These are phyloP conservation scores for Mycena olivaceomarginata DNA, from an alignment of 768 basidiomycete genomes.

Conservation along the genomic window DNA sequence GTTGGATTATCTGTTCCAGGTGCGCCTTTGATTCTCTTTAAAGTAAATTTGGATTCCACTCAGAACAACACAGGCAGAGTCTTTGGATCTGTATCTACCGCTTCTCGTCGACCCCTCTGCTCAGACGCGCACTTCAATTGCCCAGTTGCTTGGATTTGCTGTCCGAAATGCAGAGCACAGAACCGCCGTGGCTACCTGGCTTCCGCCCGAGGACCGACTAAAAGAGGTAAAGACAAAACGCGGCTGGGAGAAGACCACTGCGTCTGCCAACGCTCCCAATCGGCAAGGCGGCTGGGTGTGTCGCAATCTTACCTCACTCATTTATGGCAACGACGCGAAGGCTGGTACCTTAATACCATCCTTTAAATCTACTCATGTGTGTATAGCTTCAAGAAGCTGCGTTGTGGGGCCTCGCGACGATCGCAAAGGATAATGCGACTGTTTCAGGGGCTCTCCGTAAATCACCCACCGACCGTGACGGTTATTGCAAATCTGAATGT, in stretches of 20 bases:
- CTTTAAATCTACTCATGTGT: not conserved
- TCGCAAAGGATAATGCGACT: conserved; percentile 77
- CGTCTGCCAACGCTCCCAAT: conserved; percentile 59
- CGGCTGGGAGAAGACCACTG: conserved; percentile 83
- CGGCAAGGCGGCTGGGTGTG: conserved; percentile 78
- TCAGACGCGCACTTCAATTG: conserved; percentile 69
- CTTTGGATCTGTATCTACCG: conserved; percentile 81
- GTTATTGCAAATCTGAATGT: conserved; percentile 39
- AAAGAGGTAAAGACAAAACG: conserved; percentile 75
- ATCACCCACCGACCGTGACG: conserved; percentile 61
- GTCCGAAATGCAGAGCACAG: conserved; percentile 73
- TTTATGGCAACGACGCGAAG: conserved; percentile 74
- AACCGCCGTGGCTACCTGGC: conserved; percentile 74
- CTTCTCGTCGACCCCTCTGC: conserved; percentile 68
- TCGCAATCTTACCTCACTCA: conserved; percentile 67
- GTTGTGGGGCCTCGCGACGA: conserved; percentile 76
- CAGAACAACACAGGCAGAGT: conserved; percentile 64
- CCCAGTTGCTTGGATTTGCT: conserved; percentile 74
- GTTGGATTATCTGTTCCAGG: conserved; percentile 77
- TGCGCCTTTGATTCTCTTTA: conserved; percentile 59
- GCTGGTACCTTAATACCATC: conserved; percentile 49
- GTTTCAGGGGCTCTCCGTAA: conserved; percentile 72
- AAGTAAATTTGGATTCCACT: conserved; percentile 1
- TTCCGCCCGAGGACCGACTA: conserved; percentile 73
- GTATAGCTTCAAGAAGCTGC: conserved; percentile 80